A percentile compares a stretch with the other conserved stretches of the same genome.
These are phyloP conservation scores for Kregervanrija fluxuum DNA, from an alignment of 805 yeast genomes.

Conservation along the genomic window DNA sequence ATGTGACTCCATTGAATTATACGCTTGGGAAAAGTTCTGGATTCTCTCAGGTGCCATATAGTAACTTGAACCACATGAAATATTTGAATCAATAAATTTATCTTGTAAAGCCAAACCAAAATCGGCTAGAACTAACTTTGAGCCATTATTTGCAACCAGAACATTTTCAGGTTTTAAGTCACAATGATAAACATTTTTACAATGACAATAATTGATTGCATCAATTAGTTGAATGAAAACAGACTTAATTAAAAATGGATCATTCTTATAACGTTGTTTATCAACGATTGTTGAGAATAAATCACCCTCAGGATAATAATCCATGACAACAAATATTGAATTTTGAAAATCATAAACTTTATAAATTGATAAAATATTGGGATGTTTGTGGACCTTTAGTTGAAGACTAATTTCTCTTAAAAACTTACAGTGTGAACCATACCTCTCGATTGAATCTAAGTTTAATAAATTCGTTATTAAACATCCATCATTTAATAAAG, in stretches of 20 bases:
- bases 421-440: slow-evolving; percentile 30
- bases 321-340: slow-evolving; percentile 72
- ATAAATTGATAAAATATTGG: slow-evolving; percentile 69
- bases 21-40: slow-evolving; percentile 33
- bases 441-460: slow-evolving; percentile 28
- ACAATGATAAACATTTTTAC: slow-evolving; percentile 80
- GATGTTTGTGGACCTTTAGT: slow-evolving; percentile 66
- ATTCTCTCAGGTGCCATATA: slow-evolving; percentile 89
- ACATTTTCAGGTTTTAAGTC: slow-evolving; percentile 96
- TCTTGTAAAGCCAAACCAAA: slow-evolving; percentile 80
- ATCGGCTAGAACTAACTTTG: slow-evolving; percentile 63
- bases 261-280: slow-evolving; percentile 48
- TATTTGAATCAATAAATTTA: slow-evolving; percentile 51
- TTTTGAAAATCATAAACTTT: slow-evolving; percentile 57
- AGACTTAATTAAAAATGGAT: slow-evolving; percentile 43
- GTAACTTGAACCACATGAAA: slow-evolving; percentile 80
- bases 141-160: slow-evolving; percentile 52
- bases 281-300: slow-evolving; percentile 82
- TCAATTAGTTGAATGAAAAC: slow-evolving; percentile 73
- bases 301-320: slow-evolving; percentile 80
- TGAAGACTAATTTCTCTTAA: slow-evolving; percentile 71
- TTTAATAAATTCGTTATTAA: slow-evolving; percentile 27
- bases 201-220: slow-evolving; percentile 77
- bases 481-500: slow-evolving; percentile 20
- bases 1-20: slow-evolving; percentile 25